Evolutionary conservation across 768 basidiomycete species (phyloP).

Genomic region (Kwoniella newhampshirensis): DNA sequence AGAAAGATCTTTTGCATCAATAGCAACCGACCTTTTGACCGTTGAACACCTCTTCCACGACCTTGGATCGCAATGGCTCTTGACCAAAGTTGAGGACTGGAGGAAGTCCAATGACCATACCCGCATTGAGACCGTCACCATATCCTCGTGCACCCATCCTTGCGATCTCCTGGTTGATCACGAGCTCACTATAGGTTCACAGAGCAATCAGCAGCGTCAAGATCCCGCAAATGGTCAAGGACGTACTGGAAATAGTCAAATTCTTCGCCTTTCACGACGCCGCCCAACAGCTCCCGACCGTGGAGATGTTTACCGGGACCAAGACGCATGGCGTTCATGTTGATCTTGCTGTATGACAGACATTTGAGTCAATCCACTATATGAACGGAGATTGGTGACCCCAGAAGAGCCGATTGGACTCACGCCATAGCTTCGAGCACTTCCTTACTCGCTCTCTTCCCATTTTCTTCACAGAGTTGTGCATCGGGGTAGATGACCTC

Average conservation of each 20-base stretch:
- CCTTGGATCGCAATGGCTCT: conserved; percentile 64
- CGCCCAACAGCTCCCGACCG: conserved; percentile 72
- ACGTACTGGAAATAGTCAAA: conserved; percentile 88
- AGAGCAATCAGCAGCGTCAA: conserved; percentile 1
- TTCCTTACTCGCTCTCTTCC: conserved; percentile 76
- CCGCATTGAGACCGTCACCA: conserved; percentile 72
- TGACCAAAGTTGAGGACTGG: conserved; percentile 82
- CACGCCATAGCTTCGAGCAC: conserved; percentile 84
- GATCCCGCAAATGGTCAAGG: neutral
- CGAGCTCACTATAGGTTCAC: conserved; percentile 58
- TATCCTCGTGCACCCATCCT: conserved; percentile 74
- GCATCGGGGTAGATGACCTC: conserved; percentile 73
- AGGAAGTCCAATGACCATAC: conserved; percentile 73
- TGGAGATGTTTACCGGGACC: conserved; percentile 86
- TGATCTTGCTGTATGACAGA: conserved; percentile 61
- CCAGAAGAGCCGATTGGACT: conserved; percentile 47
- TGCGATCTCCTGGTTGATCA: conserved; percentile 73
- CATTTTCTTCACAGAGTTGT: conserved; percentile 74
- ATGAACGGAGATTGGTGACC: neutral
- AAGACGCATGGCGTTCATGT: conserved; percentile 85
- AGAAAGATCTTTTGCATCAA: neutral
- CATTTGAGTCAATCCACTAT: neutral
- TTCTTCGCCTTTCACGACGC: conserved; percentile 75
- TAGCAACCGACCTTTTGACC: conserved; percentile 62
- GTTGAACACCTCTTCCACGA: conserved; percentile 63